phyloP scores from a whole-genome alignment of 805 yeast genomes.

The Brettanomyces sp. region DNA sequence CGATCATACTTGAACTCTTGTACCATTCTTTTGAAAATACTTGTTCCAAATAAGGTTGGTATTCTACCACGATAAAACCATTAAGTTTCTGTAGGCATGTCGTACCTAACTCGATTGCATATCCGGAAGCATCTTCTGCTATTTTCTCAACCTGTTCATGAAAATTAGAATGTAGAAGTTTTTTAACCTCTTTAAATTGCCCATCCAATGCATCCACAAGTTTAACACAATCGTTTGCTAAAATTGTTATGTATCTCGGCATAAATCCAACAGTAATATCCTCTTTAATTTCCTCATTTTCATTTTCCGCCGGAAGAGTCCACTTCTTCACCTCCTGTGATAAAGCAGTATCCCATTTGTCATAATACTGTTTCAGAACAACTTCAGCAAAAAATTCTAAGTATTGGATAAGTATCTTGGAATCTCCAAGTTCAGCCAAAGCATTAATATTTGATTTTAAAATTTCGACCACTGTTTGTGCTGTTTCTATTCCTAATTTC shows the following conservation, averaged over 20 bases:
- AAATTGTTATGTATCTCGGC: slow-evolving; percentile 21
- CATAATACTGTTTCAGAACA: slow-evolving; percentile 13
- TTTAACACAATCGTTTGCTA: slow-evolving; percentile 23
- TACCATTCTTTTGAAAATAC: slow-evolving; percentile 23
- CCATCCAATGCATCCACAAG: slow-evolving; percentile 21
- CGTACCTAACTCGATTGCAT: slow-evolving; percentile 18
- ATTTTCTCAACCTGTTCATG: slow-evolving; percentile 15
- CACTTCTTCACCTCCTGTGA: slow-evolving; percentile 10
- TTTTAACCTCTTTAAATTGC: slow-evolving; percentile 12
- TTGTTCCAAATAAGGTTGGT: slow-evolving; percentile 14
- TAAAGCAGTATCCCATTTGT: slow-evolving; percentile 13
- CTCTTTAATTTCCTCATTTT: neutral
- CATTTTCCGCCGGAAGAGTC: slow-evolving; percentile 4
- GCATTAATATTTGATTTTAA: slow-evolving; percentile 22
- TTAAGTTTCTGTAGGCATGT: slow-evolving; percentile 19
- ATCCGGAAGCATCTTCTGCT: slow-evolving; percentile 11
- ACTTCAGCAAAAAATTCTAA: slow-evolving; percentile 15
- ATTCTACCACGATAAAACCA: slow-evolving; percentile 17
- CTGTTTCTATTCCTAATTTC: slow-evolving; percentile 21
- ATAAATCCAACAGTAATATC: slow-evolving; percentile 16
- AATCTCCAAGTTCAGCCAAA: slow-evolving; percentile 30
- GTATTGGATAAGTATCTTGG: slow-evolving; percentile 19
- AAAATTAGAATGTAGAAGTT: slow-evolving; percentile 14
- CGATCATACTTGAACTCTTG: slow-evolving; percentile 17
- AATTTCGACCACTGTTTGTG: slow-evolving; percentile 17